Evolutionary conservation across 805 yeast genomes (phyloP).

Genomic region (Tetrapisispora arboricola): DNA sequence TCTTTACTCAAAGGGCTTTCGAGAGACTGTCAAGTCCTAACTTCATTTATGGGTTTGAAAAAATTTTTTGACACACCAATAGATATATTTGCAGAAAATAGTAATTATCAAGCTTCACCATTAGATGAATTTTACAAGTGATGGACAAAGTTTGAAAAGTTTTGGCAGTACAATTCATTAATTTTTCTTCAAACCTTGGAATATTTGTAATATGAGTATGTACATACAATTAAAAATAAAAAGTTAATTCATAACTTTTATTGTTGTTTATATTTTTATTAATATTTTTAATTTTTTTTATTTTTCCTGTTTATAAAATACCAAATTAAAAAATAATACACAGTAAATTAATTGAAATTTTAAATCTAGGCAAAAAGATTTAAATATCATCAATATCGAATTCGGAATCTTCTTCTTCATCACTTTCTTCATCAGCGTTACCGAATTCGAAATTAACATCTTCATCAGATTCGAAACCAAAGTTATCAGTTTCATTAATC

Average conservation of each 20-base stretch:
- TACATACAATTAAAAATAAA: not conserved
- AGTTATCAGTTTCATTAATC: slow-evolving; percentile 95
- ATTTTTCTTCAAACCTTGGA: too few relatives aligned
- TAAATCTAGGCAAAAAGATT: slow-evolving; percentile 6
- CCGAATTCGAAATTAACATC: slow-evolving; percentile 98
- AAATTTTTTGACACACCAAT: not conserved
- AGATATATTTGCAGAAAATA: not conserved
- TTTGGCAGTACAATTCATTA: too few relatives aligned
- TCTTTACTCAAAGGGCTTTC: not conserved
- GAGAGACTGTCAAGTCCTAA: not conserved
- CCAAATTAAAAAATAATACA: slow-evolving; percentile 2
- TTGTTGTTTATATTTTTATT: not conserved
- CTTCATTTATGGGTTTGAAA: slow-evolving; percentile 1
- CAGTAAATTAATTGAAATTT: not conserved
- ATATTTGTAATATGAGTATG: too few relatives aligned
- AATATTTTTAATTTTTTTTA: slow-evolving; percentile 2
- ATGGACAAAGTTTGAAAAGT: too few relatives aligned
- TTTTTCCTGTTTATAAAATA: not conserved
- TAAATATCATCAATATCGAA: slow-evolving; percentile 94
- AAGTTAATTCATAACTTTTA: not conserved
- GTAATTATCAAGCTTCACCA: not conserved
- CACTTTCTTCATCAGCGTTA: slow-evolving; percentile 75
- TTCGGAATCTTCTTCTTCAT: slow-evolving; percentile 48
- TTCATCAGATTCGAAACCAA: slow-evolving; percentile 92
- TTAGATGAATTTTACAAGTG: not conserved